These are phyloP conservation scores for Globisporangium irregulare DNA, from an alignment of 352 stramenopile genomes.

Conservation along the genomic window DNA sequence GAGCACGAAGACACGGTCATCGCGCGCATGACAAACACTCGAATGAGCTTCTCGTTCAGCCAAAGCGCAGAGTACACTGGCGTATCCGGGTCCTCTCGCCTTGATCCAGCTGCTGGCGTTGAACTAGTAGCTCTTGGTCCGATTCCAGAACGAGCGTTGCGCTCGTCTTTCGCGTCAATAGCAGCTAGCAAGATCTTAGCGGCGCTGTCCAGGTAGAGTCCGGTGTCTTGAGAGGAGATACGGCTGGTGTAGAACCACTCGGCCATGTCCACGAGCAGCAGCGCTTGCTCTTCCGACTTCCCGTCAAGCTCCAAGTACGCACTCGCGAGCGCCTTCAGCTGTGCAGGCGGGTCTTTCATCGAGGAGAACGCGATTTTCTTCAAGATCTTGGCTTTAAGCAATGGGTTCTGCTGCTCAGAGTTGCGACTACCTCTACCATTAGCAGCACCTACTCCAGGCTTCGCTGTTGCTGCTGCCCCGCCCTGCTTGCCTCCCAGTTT, in stretches of 20 bases:
- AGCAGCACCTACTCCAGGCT: background rate
- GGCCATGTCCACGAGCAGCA: constrained; percentile 75
- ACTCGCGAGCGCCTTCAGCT: constrained; percentile 52
- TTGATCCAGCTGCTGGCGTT: background rate
- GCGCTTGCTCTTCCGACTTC: constrained; percentile 53
- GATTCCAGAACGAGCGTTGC: background rate
- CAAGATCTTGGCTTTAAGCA: constrained; percentile 60
- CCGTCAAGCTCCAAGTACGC: constrained; percentile 62
- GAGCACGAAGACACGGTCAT: constrained; percentile 23
- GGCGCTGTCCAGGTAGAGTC: constrained; percentile 56
- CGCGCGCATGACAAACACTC: constrained; percentile 49
- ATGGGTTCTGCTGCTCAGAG: constrained; percentile 33
- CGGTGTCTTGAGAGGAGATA: constrained; percentile 49
- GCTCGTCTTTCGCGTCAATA: constrained; percentile 14
- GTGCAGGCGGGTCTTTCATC: constrained; percentile 45
- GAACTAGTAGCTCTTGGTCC: background rate
- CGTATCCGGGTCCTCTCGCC: constrained; percentile 5
- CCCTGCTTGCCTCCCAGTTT: constrained; percentile 41
- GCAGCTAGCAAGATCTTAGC: constrained; percentile 32
- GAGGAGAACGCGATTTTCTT: constrained; percentile 68
- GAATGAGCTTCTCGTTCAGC: constrained; percentile 59
- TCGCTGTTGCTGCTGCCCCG: constrained; percentile 15
- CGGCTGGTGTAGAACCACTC: constrained; percentile 84
- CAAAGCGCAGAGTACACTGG: constrained; percentile 38
- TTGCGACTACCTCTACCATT: constrained; percentile 27